Evolutionary conservation across 1,139 yeast species (phyloP).

Genomic region (Starmera stellimalicola): DNA sequence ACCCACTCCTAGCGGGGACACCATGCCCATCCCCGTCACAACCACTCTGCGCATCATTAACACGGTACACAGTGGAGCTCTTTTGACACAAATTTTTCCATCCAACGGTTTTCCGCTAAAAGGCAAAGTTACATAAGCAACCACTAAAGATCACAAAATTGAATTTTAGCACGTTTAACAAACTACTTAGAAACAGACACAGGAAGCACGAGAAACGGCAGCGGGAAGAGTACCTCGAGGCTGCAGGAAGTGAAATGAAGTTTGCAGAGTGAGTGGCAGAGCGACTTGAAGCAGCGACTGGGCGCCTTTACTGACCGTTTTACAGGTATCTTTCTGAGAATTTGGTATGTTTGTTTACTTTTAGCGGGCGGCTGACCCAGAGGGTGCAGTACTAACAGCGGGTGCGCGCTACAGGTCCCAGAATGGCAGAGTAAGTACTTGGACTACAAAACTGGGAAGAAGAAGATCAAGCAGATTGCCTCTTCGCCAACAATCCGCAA

Average conservation of each 20-base stretch:
- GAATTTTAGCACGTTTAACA: too few relatives aligned
- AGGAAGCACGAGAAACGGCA: too few relatives aligned
- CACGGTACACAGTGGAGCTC: too few relatives aligned
- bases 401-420: slow-evolving; percentile 37
- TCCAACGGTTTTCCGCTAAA: background rate
- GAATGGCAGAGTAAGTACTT: slow-evolving; percentile 83
- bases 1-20: slow-evolving; percentile 82
- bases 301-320: slow-evolving; percentile 3
- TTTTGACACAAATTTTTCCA: too few relatives aligned
- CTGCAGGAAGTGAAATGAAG: slow-evolving; percentile 18
- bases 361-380: background rate
- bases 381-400: background rate
- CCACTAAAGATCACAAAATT: too few relatives aligned
- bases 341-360: slow-evolving; percentile 18
- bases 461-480: slow-evolving; percentile 39
- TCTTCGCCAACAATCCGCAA: slow-evolving; percentile 7
- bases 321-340: slow-evolving; percentile 23
- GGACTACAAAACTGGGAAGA: slow-evolving; percentile 62
- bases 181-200: too few relatives aligned
- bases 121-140: too few relatives aligned
- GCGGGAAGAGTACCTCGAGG: too few relatives aligned
- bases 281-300: too few relatives aligned
- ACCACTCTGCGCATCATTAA: slow-evolving; percentile 46
- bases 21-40: slow-evolving; percentile 81
- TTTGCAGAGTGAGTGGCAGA: slow-evolving; percentile 23